A percentile compares a stretch with the other conserved stretches of the same genome.
phyloP scores from a whole-genome alignment of 305 asterid genomes.

The Petunia hybrid region DNA sequence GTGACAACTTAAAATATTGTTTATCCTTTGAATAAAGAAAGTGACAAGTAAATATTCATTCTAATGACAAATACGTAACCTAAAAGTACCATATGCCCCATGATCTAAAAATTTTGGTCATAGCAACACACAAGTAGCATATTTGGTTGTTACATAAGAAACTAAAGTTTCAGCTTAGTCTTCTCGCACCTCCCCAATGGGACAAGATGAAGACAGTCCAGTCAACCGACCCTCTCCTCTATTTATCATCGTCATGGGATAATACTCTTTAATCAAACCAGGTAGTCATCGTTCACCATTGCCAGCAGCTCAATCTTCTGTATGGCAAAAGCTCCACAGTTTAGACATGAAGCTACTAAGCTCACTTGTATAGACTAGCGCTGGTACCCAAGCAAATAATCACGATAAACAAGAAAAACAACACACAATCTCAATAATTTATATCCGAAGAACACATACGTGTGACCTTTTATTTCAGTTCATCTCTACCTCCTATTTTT shows the following conservation, averaged over 20 bases:
- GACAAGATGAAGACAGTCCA: neutral
- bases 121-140: constrained; percentile 20
- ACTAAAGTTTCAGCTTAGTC: neutral
- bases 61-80: neutral
- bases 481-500: neutral
- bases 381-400: neutral
- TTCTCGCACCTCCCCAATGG: neutral
- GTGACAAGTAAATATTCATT: neutral
- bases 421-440: neutral
- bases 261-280: constrained; percentile 1
- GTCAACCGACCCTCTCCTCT: neutral
- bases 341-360: neutral
- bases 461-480: neutral
- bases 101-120: neutral
- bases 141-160: neutral
- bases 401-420: neutral
- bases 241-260: neutral
- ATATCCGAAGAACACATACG: neutral
- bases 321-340: neutral
- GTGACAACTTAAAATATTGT: constrained; percentile 7
- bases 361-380: constrained; percentile 4
- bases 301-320: constrained; percentile 6
- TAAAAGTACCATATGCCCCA: constrained; percentile 1
- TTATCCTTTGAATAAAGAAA: neutral
- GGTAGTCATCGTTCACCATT: neutral